Conservation (phyloP, 257 asterid species). For the Paraleonurus japonicus region DNA sequence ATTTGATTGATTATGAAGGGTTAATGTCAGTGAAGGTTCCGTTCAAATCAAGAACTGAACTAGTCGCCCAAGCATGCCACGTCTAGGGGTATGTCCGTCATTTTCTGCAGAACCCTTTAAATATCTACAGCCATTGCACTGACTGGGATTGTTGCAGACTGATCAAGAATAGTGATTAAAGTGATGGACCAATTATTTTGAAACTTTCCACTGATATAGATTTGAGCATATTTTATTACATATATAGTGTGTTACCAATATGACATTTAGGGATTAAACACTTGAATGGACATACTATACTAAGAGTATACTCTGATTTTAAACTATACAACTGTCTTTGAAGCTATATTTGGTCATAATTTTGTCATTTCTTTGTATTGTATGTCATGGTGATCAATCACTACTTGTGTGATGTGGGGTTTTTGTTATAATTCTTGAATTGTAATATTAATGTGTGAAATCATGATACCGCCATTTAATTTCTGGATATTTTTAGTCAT, state of each 20-base stretch:
- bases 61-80: background rate
- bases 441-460: background rate
- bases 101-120: background rate
- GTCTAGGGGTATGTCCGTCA: background rate
- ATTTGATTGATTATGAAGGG: background rate
- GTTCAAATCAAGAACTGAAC: slow-evolving; percentile 18
- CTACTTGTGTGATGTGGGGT: background rate
- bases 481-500: no score
- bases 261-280: slow-evolving; percentile 8
- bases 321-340: slow-evolving; percentile 4
- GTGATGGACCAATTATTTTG: slow-evolving; percentile 28
- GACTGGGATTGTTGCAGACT: slow-evolving; percentile 30
- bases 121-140: slow-evolving; percentile 5
- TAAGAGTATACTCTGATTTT: slow-evolving; percentile 7
- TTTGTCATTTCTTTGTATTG: background rate
- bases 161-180: slow-evolving; percentile 28
- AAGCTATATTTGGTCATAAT: background rate
- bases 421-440: no score
- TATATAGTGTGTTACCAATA: slow-evolving; percentile 16
- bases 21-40: slow-evolving; percentile 1
- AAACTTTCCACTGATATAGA: slow-evolving; percentile 30
- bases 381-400: background rate
- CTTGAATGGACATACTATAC: slow-evolving; percentile 19
- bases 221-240: slow-evolving; percentile 15
- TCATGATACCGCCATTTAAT: no score